These are phyloP conservation scores for Trichosanthes truncata DNA, from an alignment of 306 rosid genomes.

Conservation along the genomic window DNA sequence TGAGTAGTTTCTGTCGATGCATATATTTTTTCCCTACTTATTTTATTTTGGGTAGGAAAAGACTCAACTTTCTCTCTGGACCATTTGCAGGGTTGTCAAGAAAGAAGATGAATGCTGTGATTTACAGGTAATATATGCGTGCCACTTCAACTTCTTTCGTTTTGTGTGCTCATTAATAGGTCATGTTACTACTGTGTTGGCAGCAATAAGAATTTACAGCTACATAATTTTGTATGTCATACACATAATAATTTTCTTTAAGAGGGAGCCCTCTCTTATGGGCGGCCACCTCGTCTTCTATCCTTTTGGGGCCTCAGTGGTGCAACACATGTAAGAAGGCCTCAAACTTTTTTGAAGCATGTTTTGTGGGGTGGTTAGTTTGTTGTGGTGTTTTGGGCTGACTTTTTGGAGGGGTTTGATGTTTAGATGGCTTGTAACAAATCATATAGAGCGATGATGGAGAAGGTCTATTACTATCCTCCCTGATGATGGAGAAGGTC, in stretches of 20 bases:
- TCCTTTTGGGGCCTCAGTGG: no score
- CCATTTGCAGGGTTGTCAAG: neutral
- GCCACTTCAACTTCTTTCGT: neutral
- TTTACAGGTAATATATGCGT: neutral
- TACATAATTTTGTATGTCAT: neutral
- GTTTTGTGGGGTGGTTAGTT: no score
- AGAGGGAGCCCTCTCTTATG: neutral
- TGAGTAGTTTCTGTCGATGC: neutral
- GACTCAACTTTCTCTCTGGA: neutral
- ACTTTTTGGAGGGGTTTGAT: no score
- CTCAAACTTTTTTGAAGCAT: no score
- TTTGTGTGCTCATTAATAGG: neutral
- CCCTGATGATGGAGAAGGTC: no score
- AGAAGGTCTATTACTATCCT: no score
- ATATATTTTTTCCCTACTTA: neutral
- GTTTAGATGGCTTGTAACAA: no score
- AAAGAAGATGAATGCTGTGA: neutral
- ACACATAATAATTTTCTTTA: neutral
- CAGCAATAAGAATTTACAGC: neutral
- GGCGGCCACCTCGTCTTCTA: neutral
- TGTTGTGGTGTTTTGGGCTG: no score
- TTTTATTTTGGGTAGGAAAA: neutral
- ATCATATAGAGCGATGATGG: no score
- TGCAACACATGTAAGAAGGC: no score
- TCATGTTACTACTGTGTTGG: neutral